Evolutionary conservation across 257 asterid species (phyloP).

Genomic region (Capsicum rhomboideum): DNA sequence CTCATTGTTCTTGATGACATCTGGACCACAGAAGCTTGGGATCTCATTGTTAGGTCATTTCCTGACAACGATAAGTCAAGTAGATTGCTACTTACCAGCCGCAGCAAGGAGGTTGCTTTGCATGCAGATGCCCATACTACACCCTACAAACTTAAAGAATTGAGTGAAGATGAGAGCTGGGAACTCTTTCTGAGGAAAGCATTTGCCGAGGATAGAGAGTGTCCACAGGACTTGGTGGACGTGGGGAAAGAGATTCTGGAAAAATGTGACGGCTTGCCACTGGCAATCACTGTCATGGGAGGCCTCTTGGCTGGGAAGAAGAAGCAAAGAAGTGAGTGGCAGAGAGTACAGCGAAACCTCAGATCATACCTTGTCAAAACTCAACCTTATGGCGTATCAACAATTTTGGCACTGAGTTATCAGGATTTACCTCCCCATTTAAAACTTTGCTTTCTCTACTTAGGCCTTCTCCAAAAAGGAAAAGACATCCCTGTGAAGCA

Average conservation of each 20-base stretch:
- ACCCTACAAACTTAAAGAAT: not conserved
- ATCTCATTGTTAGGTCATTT: constrained; percentile 2
- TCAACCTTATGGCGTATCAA: not conserved
- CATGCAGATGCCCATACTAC: not conserved
- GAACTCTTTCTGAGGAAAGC: constrained; percentile 10
- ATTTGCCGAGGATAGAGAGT: not conserved
- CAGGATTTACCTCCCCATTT: constrained; percentile 7
- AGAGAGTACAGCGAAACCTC: not conserved
- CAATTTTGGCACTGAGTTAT: constrained; percentile 11
- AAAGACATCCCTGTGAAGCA: constrained; percentile 8
- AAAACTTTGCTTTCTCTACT: constrained; percentile 18
- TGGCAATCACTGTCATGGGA: constrained; percentile 13
- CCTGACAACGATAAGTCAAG: constrained; percentile 10
- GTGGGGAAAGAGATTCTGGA: constrained; percentile 14
- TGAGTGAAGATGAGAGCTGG: constrained; percentile 16
- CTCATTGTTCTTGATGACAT: constrained; percentile 2
- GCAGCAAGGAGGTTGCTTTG: not conserved
- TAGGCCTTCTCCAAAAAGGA: constrained; percentile 5
- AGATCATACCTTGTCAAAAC: not conserved
- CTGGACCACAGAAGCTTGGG: constrained; percentile 9
- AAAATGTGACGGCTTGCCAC: constrained; percentile 15
- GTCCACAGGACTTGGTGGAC: constrained; percentile 6
- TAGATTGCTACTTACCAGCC: constrained; percentile 15
- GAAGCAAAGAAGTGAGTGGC: constrained; percentile 11
- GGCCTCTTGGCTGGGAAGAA: not conserved